Conservation (phyloP, 2,329 filamentous ascomycete species). For the Dendryphion nanum region DNA sequence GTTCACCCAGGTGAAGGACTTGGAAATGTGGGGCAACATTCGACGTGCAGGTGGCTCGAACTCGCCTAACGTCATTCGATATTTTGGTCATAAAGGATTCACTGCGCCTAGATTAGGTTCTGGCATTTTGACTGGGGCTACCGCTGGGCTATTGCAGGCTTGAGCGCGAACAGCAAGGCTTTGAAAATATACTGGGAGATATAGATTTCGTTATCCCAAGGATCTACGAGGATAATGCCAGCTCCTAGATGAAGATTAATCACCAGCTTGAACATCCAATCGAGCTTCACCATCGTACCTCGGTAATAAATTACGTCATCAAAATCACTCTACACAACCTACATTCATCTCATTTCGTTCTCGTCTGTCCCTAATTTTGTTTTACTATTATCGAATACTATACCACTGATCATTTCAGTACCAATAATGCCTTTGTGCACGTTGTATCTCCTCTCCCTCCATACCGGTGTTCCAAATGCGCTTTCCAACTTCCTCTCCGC, state of each 20-base stretch:
- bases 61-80: too few relatives aligned
- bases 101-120: too few relatives aligned
- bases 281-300: background rate
- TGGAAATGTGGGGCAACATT: conserved; percentile 2
- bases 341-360: background rate
- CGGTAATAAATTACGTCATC: conserved; percentile 1
- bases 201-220: too few relatives aligned
- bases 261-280: too few relatives aligned
- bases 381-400: background rate
- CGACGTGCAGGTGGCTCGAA: too few relatives aligned
- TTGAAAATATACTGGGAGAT: background rate
- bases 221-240: too few relatives aligned
- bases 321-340: background rate
- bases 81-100: too few relatives aligned
- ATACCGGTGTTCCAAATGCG: conserved; percentile 29
- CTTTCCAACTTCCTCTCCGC: conserved; percentile 42
- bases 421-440: conserved; percentile 50
- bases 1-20: conserved; percentile 5
- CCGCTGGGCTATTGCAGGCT: background rate
- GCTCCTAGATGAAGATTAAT: too few relatives aligned
- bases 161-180: background rate
- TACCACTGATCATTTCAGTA: too few relatives aligned
- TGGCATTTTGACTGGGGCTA: too few relatives aligned
- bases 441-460: conserved; percentile 47
- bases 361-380: too few relatives aligned